Evolutionary conservation across 345 rosid genomes (phyloP).

Genomic region (Hirschfeldia incana): DNA sequence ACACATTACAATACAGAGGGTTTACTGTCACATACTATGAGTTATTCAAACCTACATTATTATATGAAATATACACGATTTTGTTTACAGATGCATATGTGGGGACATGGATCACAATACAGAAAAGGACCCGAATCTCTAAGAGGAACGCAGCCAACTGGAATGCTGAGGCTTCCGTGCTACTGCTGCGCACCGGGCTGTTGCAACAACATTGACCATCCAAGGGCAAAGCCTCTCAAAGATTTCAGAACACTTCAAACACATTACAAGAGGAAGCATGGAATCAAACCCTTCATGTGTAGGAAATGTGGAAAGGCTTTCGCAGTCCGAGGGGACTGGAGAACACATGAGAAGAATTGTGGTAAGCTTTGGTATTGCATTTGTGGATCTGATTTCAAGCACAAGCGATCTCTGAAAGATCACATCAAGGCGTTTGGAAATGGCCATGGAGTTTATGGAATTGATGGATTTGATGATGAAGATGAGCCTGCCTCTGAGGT

Average conservation of each 20-base stretch:
- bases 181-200: constrained; percentile 72
- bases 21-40: not conserved
- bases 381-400: constrained; percentile 82
- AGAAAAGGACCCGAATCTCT: constrained; percentile 82
- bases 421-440: constrained; percentile 71
- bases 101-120: constrained; percentile 94
- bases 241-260: constrained; percentile 87
- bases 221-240: constrained; percentile 73
- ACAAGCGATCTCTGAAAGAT: constrained; percentile 75
- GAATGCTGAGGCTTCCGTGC: constrained; percentile 75
- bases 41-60: constrained; percentile 7
- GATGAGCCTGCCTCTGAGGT: constrained; percentile 65
- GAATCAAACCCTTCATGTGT: constrained; percentile 65
- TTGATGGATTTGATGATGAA: constrained; percentile 52
- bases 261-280: constrained; percentile 81
- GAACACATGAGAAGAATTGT: constrained; percentile 88
- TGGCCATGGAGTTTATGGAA: constrained; percentile 58
- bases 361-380: constrained; percentile 80
- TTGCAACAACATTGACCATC: constrained; percentile 74
- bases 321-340: constrained; percentile 80
- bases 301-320: constrained; percentile 73
- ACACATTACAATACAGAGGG: not conserved
- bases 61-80: not conserved
- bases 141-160: constrained; percentile 75
- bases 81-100: constrained; percentile 73